Percentiles rank a stretch among this genome's conserved stretches.
phyloP scores from a whole-genome alignment of 768 basidiomycete genomes.

The Suillus alpinus region DNA sequence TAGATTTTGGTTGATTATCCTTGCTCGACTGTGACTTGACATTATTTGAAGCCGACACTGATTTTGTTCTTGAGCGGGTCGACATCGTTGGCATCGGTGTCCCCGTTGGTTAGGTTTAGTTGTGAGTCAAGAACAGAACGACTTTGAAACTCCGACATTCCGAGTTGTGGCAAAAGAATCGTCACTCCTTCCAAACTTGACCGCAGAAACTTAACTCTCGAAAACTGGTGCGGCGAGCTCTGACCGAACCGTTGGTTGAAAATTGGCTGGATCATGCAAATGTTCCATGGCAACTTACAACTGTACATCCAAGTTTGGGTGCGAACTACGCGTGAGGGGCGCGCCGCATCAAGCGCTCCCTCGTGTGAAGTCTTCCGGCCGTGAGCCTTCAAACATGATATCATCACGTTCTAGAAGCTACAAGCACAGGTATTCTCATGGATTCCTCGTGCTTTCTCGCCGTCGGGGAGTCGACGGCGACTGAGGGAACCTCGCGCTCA shows the following conservation, averaged over 20 bases:
- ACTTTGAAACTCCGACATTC: slow-evolving; percentile 31
- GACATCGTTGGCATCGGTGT: slow-evolving; percentile 33
- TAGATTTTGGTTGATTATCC: slow-evolving; percentile 3
- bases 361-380: no score
- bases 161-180: slow-evolving; percentile 22
- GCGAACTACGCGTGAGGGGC: background rate
- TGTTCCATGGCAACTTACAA: background rate
- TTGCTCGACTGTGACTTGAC: background rate
- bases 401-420: background rate
- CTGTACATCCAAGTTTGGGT: background rate
- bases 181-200: background rate
- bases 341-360: background rate
- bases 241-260: background rate
- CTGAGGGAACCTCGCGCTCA: background rate
- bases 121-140: slow-evolving; percentile 25
- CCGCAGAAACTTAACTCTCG: background rate
- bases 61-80: slow-evolving; percentile 45
- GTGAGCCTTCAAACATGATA: background rate
- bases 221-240: background rate
- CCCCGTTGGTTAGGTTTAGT: slow-evolving; percentile 5
- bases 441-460: background rate
- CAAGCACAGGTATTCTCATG: background rate
- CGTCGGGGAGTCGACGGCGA: background rate
- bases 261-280: background rate
- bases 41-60: slow-evolving; percentile 24